Percentiles rank a stretch among this genome's conserved stretches.
These are phyloP conservation scores for Miamiensis avidus DNA, from an alignment of 169 alveolate genomes.

Conservation along the genomic window DNA sequence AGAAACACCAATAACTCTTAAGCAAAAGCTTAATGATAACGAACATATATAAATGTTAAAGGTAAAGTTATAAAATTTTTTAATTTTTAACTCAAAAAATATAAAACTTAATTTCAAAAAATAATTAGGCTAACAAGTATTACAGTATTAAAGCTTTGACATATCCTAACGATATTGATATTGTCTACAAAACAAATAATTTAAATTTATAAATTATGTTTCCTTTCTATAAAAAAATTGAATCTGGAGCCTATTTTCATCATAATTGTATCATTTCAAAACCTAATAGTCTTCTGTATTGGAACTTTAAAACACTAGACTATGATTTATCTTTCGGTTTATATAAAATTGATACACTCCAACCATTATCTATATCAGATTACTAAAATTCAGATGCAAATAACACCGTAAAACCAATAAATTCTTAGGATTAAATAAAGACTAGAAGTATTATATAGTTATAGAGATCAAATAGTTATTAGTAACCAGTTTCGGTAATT, in stretches of 20 bases:
- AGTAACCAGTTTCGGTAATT: constrained; percentile 33
- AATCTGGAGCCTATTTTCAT: constrained; percentile 30
- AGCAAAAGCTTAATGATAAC: constrained; percentile 21
- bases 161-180: constrained; percentile 27
- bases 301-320: constrained; percentile 48
- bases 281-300: constrained; percentile 26
- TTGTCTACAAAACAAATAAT: constrained; percentile 7
- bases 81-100: background rate
- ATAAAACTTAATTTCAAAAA: background rate
- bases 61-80: constrained; percentile 20
- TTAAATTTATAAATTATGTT: constrained; percentile 26
- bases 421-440: constrained; percentile 17
- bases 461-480: constrained; percentile 33
- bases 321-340: constrained; percentile 47
- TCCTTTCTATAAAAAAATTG: constrained; percentile 34
- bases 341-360: constrained; percentile 16
- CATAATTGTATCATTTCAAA: constrained; percentile 29
- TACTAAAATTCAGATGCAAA: background rate
- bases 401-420: constrained; percentile 7
- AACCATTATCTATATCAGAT: background rate
- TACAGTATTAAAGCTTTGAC: constrained; percentile 36
- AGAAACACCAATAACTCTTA: constrained; percentile 10
- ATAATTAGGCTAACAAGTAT: constrained; percentile 1
- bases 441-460: constrained; percentile 18
- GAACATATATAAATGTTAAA: constrained; percentile 28